Conservation (phyloP, 2,329 filamentous ascomycete species). For the Stachybotrys chlorohalonatus region DNA sequence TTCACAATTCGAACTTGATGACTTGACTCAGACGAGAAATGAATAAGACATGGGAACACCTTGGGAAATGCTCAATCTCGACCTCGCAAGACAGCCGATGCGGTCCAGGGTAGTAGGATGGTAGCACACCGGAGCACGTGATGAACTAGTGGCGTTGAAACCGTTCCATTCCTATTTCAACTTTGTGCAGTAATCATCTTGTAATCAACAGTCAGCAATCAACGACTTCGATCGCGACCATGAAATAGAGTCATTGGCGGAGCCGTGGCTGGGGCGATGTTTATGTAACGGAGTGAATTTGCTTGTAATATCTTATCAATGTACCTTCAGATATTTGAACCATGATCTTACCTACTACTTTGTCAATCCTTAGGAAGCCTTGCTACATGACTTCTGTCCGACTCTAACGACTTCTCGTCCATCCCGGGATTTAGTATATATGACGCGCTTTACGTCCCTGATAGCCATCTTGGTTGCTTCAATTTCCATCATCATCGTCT, state of each 20-base stretch:
- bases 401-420: not conserved
- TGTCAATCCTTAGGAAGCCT: too few species aligned
- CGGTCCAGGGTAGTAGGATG: too few species aligned
- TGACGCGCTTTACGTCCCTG: slow-evolving; percentile 22
- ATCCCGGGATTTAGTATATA: slow-evolving; percentile 20
- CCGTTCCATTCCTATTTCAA: not conserved
- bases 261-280: not conserved
- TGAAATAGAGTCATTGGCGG: not conserved
- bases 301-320: not conserved
- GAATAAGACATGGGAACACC: too few species aligned
- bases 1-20: too few species aligned
- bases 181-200: not conserved
- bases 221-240: not conserved
- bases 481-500: slow-evolving; percentile 27
- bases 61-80: too few species aligned
- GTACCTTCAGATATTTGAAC: too few species aligned
- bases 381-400: not conserved
- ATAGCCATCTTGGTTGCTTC: slow-evolving; percentile 25
- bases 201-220: not conserved
- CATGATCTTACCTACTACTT: too few species aligned
- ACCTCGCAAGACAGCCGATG: too few species aligned
- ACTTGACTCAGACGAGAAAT: too few species aligned
- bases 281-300: not conserved
- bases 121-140: too few species aligned
- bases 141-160: too few species aligned